Conservation (phyloP, 345 rosid genomes). For the Gossypium mustelinum region DNA sequence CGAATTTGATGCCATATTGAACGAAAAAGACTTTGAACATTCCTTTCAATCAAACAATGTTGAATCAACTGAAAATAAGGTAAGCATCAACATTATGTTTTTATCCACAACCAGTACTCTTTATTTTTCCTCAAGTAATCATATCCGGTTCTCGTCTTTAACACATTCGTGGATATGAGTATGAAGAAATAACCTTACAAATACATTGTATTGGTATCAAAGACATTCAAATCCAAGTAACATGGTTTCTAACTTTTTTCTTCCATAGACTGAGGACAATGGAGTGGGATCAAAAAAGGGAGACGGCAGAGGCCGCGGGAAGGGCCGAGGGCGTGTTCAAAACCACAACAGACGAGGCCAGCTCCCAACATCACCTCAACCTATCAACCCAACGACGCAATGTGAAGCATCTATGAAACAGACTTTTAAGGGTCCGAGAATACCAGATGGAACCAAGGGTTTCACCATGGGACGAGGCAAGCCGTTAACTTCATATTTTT, state of each 20-base stretch:
- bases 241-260: neutral
- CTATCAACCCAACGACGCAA: constrained; percentile 20
- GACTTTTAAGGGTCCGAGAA: constrained; percentile 63
- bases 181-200: neutral
- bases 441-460: constrained; percentile 71
- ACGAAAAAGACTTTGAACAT: constrained; percentile 60
- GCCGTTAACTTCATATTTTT: constrained; percentile 21
- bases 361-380: constrained; percentile 37
- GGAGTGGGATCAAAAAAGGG: constrained; percentile 42
- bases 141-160: neutral
- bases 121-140: too few relatives aligned
- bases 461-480: constrained; percentile 46
- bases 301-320: constrained; percentile 63
- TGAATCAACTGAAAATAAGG: constrained; percentile 49
- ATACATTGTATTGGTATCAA: too few relatives aligned
- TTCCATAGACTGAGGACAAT: constrained; percentile 29
- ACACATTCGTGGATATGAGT: neutral
- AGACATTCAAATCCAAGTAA: too few relatives aligned
- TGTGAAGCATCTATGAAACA: constrained; percentile 43
- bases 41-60: constrained; percentile 36
- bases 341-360: constrained; percentile 48
- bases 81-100: constrained; percentile 12
- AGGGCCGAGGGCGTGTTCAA: constrained; percentile 57
- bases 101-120: neutral
- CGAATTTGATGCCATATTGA: constrained; percentile 59